A percentile compares a stretch with the other conserved stretches of the same genome.
Evolutionary conservation across 805 yeast genomes (phyloP).

Genomic region (Monosporozyma siamensis): DNA sequence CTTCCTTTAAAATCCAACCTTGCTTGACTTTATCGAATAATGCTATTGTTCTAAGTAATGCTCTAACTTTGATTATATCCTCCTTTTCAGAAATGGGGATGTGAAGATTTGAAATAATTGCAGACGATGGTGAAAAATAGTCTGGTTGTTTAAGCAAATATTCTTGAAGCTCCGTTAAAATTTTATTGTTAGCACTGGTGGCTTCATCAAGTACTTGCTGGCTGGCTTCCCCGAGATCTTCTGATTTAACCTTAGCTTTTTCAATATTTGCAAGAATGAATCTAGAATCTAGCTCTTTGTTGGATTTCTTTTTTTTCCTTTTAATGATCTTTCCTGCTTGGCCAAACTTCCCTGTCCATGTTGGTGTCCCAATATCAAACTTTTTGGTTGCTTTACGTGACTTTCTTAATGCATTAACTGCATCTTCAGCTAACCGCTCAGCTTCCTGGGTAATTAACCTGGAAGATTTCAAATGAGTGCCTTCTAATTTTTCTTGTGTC

Average conservation of each 20-base stretch:
- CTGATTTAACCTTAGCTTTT: conserved; percentile 11
- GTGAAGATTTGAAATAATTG: conserved; percentile 34
- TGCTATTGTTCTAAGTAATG: conserved; percentile 60
- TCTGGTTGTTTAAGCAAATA: conserved; percentile 33
- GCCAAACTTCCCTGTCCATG: conserved; percentile 95
- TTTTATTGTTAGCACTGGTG: conserved; percentile 3
- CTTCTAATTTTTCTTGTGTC: conserved; percentile 70
- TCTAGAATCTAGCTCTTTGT: conserved; percentile 12
- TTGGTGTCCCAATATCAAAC: conserved; percentile 66
- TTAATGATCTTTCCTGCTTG: conserved; percentile 54
- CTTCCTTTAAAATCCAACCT: conserved; percentile 56
- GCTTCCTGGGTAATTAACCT: conserved; percentile 50
- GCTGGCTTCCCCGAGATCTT: background rate
- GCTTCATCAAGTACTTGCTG: conserved; percentile 10
- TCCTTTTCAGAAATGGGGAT: conserved; percentile 38
- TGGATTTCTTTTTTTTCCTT: conserved; percentile 2
- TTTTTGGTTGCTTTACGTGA: conserved; percentile 39
- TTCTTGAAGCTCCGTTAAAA: conserved; percentile 27
- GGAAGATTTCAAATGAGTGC: conserved; percentile 31
- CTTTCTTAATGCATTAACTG: conserved; percentile 46
- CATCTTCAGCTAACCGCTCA: conserved; percentile 42
- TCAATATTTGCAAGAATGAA: conserved; percentile 20
- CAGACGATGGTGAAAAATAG: conserved; percentile 40
- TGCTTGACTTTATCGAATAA: conserved; percentile 49
- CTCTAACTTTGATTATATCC: conserved; percentile 53